Conservation (phyloP, 2,329 filamentous ascomycete species). For the Ophiosphaerella narmari region DNA sequence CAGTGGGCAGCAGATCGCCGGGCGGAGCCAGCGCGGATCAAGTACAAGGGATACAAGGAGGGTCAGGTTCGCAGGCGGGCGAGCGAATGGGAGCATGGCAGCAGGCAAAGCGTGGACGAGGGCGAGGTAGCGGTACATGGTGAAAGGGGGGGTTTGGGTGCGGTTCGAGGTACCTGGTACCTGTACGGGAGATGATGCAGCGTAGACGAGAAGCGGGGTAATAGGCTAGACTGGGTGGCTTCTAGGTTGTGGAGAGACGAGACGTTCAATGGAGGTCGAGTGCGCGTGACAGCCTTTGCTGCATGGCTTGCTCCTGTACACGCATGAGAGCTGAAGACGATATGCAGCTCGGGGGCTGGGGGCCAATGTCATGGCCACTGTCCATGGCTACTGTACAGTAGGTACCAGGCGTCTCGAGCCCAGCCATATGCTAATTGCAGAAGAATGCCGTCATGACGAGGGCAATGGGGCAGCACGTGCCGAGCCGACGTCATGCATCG, state of each 20-base stretch:
- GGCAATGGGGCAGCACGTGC: no score
- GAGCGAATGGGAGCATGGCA: slow-evolving; percentile 41
- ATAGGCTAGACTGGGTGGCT: slow-evolving; percentile 40
- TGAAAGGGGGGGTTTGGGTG: no score
- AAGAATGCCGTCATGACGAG: no score
- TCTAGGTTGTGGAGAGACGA: slow-evolving; percentile 37
- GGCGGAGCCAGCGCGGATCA: slow-evolving; percentile 44
- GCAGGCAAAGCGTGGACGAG: slow-evolving; percentile 37
- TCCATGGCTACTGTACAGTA: neutral
- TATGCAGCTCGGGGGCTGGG: neutral
- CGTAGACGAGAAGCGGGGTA: slow-evolving; percentile 46
- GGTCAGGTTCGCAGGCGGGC: slow-evolving; percentile 40
- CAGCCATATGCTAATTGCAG: neutral
- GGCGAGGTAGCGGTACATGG: slow-evolving; percentile 27
- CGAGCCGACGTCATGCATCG: no score
- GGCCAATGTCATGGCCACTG: no score
- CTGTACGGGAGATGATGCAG: slow-evolving; percentile 5
- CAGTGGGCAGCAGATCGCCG: slow-evolving; percentile 30
- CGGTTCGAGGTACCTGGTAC: slow-evolving; percentile 29
- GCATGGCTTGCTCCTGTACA: slow-evolving; percentile 24
- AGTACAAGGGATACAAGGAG: slow-evolving; percentile 47
- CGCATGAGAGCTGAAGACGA: slow-evolving; percentile 12
- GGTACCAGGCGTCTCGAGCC: neutral
- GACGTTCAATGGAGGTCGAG: slow-evolving; percentile 35
- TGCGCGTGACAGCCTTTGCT: slow-evolving; percentile 39